These are phyloP conservation scores for Cystofilobasidium ferigula DNA, from an alignment of 768 basidiomycete species.

Conservation along the genomic window DNA sequence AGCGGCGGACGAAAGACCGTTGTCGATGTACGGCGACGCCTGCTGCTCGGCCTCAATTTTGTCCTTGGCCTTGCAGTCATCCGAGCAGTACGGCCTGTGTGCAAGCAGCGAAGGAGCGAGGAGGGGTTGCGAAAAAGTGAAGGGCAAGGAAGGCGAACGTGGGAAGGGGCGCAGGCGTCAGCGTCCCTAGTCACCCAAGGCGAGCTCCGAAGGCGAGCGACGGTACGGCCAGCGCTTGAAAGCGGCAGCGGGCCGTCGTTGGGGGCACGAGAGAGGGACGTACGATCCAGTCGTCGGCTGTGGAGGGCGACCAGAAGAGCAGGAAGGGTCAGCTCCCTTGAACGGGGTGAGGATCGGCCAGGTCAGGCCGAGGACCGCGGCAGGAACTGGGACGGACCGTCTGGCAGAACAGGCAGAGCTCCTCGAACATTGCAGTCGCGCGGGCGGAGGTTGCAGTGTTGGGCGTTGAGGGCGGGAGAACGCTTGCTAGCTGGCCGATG, in stretches of 20 bases:
- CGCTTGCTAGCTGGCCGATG: not conserved
- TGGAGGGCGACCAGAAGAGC: not conserved
- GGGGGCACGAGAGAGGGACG: too few species aligned
- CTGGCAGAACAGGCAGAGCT: constrained; percentile 11
- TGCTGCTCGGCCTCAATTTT: constrained; percentile 7
- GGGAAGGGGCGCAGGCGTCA: constrained; percentile 8
- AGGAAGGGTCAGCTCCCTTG: not conserved
- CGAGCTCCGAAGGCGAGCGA: too few species aligned
- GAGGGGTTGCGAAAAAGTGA: not conserved
- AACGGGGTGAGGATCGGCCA: not conserved
- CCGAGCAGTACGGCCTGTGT: constrained; percentile 22
- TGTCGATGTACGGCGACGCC: not conserved
- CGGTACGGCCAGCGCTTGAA: too few species aligned
- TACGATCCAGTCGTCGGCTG: constrained; percentile 19
- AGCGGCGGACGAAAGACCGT: not conserved
- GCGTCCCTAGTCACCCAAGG: not conserved
- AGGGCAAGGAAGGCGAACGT: constrained; percentile 11
- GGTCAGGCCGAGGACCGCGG: not conserved
- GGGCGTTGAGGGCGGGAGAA: too few species aligned
- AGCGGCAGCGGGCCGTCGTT: too few species aligned
- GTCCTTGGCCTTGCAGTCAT: constrained; percentile 20
- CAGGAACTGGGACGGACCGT: not conserved
- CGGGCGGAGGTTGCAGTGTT: too few species aligned
- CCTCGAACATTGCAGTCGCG: not conserved
- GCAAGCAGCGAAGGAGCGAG: not conserved